Base-by-base conservation (phyloP, 2,329 filamentous ascomycete species). In the Diaporthe helianthi region DNA sequence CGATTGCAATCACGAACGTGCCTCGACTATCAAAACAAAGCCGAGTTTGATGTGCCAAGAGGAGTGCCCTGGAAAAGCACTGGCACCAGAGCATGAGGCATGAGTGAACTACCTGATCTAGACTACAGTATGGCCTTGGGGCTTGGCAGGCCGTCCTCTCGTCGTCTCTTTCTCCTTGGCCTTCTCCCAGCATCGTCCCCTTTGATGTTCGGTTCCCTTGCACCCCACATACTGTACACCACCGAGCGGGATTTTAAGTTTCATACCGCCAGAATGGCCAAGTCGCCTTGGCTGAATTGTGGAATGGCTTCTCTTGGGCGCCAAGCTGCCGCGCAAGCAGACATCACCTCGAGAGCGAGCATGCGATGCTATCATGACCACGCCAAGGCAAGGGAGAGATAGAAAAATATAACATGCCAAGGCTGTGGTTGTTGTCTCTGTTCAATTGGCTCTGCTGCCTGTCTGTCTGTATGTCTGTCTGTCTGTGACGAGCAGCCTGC, bases 41-140 rank as follows among this genome's bases (percentile, higher is more conserved):
- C 58, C n/a, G 58, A 63, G 58, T 63, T 63, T 63, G 58, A 63
- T 63, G 44, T 63, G 58, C 58, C 58, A 63, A 63, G 58, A 49
- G 44, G 58, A 63, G 44, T 41, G 58, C 22, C 58, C 58, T 49
- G 58, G 29, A n/a, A n/a, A n/a, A 29, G 58, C 58, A 63, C 58
- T 63, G 47, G 58, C 58, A 63, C 29, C 26, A 36, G 44, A 49
- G 58, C 41, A 49, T 49, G 44, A 63, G 58, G 58, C 58, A 63
- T 15, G 10, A 38, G 58, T n/a, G 24, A 24, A 47, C 26, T 44
- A 63, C 58, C 58, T 63, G 58, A 63, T 63, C 58, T 10, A n/a
- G n/a, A n/a, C n/a, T n/a, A n/a, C n/a, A n/a, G 19, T 63, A 49
- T 7, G 6, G 31, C 31, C 22, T n/a, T 22, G 13, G 13, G 58